These are phyloP conservation scores for Neonectria punicea DNA, from an alignment of 2,329 filamentous ascomycete species.

Conservation along the genomic window DNA sequence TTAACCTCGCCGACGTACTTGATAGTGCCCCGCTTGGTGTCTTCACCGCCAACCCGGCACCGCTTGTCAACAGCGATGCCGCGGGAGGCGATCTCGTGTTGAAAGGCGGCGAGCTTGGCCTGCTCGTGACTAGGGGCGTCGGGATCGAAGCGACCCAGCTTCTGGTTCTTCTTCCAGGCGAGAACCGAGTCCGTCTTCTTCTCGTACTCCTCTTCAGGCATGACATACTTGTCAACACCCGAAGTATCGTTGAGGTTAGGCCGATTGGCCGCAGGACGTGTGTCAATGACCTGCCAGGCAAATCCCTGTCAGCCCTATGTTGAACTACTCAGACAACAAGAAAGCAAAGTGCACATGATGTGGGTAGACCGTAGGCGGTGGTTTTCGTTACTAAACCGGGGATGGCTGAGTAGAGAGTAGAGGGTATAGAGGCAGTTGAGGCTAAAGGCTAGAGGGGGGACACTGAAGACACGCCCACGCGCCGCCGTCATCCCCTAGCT, in stretches of 20 bases:
- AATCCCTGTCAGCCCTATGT: constrained; percentile 45
- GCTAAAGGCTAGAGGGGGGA: constrained; percentile 5
- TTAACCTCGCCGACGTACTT: constrained; percentile 78
- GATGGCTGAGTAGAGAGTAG: constrained; percentile 16
- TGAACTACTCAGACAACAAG: constrained; percentile 30
- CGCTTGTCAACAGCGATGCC: constrained; percentile 72
- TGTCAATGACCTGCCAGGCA: constrained; percentile 76
- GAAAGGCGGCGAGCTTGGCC: constrained; percentile 74
- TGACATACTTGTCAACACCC: constrained; percentile 86
- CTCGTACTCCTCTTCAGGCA: constrained; percentile 89
- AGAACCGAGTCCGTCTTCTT: constrained; percentile 87
- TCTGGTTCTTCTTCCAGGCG: constrained; percentile 94
- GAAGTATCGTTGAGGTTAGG: constrained; percentile 85
- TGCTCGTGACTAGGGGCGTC: constrained; percentile 78
- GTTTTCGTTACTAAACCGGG: constrained; percentile 22
- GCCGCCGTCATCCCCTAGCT: constrained; percentile 25
- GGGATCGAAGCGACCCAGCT: constrained; percentile 96
- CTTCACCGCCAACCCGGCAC: constrained; percentile 74
- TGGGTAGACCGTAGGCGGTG: constrained; percentile 7
- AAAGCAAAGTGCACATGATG: constrained; percentile 25
- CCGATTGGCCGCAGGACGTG: constrained; percentile 77
- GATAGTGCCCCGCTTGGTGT: constrained; percentile 75
- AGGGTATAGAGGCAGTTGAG: neutral
- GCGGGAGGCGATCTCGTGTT: constrained; percentile 75
- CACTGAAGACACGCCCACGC: constrained; percentile 16